Percentiles rank a stretch among this genome's conserved stretches.
phyloP scores from a whole-genome alignment of 2,329 filamentous ascomycete genomes.

The Clonostachys rosea region DNA sequence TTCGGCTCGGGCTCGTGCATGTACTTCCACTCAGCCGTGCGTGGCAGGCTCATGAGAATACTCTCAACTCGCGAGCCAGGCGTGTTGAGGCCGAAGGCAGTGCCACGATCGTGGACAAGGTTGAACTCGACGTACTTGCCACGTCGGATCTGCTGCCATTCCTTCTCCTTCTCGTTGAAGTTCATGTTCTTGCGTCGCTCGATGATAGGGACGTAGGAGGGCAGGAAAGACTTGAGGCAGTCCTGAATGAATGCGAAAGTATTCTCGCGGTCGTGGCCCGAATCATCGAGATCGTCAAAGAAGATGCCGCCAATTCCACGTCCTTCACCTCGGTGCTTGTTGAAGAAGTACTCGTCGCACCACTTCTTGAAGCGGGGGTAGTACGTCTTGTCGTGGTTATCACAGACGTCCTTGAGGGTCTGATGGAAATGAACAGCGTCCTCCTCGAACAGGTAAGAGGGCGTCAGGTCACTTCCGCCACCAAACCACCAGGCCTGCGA shows the following conservation, averaged over 20 bases:
- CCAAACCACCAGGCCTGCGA: slow-evolving; percentile 97
- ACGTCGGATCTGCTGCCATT: slow-evolving; percentile 92
- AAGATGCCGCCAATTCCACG: slow-evolving; percentile 95
- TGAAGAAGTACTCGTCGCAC: slow-evolving; percentile 97
- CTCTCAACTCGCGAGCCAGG: slow-evolving; percentile 90
- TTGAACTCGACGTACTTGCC: slow-evolving; percentile 99
- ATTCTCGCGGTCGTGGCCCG: slow-evolving; percentile 81
- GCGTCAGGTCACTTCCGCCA: slow-evolving; percentile 90
- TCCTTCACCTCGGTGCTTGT: slow-evolving; percentile 83
- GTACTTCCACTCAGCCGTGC: slow-evolving; percentile 92
- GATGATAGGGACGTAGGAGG: slow-evolving; percentile 86
- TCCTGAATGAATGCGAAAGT: slow-evolving; percentile 87
- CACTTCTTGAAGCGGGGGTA: slow-evolving; percentile 95
- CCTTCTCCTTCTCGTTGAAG: slow-evolving; percentile 79
- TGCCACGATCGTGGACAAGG: slow-evolving; percentile 92
- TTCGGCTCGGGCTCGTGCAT: slow-evolving; percentile 82
- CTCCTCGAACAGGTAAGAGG: slow-evolving; percentile 91
- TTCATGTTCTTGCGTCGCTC: slow-evolving; percentile 88
- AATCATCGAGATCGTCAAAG: slow-evolving; percentile 93
- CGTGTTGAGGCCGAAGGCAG: slow-evolving; percentile 88
- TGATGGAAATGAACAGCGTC: slow-evolving; percentile 96
- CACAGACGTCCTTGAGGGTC: slow-evolving; percentile 87
- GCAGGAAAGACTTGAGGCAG: slow-evolving; percentile 81
- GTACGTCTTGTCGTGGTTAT: slow-evolving; percentile 87
- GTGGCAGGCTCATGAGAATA: slow-evolving; percentile 92